phyloP scores from a whole-genome alignment of 75 land plant genomes.

The Ceratopteris richardii region DNA sequence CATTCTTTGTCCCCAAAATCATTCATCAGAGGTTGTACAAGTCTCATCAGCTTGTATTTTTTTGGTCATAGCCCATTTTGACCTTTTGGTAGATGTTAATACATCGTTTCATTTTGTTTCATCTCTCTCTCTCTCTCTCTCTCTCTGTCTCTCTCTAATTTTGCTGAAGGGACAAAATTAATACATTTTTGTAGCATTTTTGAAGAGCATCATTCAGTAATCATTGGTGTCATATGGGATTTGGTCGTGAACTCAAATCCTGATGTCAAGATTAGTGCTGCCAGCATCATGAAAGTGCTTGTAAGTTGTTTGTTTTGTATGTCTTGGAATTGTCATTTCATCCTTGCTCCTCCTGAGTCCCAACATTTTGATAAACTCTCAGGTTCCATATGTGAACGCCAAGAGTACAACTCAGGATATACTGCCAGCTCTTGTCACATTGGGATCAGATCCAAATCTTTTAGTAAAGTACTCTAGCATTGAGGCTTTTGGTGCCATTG shows the following conservation, averaged over 20 bases:
- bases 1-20: too few relatives aligned
- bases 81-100: too few relatives aligned
- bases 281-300: slow-evolving; percentile 69
- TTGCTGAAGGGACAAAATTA: too few relatives aligned
- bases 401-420: slow-evolving; percentile 80
- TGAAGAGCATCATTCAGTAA: slow-evolving; percentile 72
- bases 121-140: too few relatives aligned
- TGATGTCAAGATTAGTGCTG: slow-evolving; percentile 66
- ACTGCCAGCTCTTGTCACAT: slow-evolving; percentile 86
- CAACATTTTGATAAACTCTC: too few relatives aligned
- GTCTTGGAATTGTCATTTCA: background rate
- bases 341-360: background rate
- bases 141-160: too few relatives aligned
- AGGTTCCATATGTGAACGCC: slow-evolving; percentile 73
- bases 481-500: slow-evolving; percentile 89
- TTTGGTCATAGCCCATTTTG: too few relatives aligned
- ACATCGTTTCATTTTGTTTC: too few relatives aligned
- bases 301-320: slow-evolving; percentile 36
- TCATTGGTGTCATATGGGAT: slow-evolving; percentile 84
- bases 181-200: slow-evolving; percentile 67
- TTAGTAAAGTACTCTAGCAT: slow-evolving; percentile 89
- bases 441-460: slow-evolving; percentile 91
- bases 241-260: slow-evolving; percentile 76
- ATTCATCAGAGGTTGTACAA: too few relatives aligned
- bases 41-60: too few relatives aligned